phyloP scores from a whole-genome alignment of 108 stramenopile species.

The Conticribra guillardii region DNA sequence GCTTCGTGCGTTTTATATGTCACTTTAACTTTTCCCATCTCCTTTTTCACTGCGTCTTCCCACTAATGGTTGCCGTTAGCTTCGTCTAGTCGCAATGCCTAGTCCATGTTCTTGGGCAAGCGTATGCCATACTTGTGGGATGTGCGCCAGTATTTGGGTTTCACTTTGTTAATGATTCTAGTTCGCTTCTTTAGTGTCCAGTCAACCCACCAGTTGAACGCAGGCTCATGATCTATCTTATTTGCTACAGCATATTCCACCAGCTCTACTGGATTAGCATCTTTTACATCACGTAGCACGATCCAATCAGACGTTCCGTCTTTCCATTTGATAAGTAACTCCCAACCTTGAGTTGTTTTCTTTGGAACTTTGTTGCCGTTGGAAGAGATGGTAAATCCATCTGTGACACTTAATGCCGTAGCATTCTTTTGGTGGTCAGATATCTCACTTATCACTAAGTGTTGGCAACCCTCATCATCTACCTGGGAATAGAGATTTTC shows the following conservation, averaged over 20 bases:
- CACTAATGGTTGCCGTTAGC: conserved; percentile 2
- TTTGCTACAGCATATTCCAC: not conserved
- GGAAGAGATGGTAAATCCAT: not conserved
- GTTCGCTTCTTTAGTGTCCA: not conserved
- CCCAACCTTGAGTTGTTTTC: not conserved
- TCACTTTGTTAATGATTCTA: not conserved
- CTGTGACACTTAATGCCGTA: not conserved
- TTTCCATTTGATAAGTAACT: not conserved
- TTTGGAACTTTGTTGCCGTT: conserved; percentile 1
- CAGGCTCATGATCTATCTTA: not conserved
- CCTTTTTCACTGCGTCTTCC: conserved; percentile 18
- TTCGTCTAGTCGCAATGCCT: too few relatives aligned
- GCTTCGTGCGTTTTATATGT: conserved; percentile 3
- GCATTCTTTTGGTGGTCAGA: conserved; percentile 1
- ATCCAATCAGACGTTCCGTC: not conserved
- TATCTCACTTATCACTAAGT: conserved; percentile 7
- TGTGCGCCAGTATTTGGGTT: not conserved
- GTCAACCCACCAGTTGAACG: not conserved
- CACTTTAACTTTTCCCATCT: conserved; percentile 22
- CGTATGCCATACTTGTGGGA: not conserved
- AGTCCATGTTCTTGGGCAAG: not conserved
- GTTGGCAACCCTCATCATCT: conserved; percentile 9
- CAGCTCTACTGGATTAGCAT: not conserved
- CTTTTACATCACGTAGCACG: not conserved
- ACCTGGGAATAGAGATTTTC: conserved; percentile 17